phyloP scores from a whole-genome alignment of 768 basidiomycete species.

The Amanita exitialis region DNA sequence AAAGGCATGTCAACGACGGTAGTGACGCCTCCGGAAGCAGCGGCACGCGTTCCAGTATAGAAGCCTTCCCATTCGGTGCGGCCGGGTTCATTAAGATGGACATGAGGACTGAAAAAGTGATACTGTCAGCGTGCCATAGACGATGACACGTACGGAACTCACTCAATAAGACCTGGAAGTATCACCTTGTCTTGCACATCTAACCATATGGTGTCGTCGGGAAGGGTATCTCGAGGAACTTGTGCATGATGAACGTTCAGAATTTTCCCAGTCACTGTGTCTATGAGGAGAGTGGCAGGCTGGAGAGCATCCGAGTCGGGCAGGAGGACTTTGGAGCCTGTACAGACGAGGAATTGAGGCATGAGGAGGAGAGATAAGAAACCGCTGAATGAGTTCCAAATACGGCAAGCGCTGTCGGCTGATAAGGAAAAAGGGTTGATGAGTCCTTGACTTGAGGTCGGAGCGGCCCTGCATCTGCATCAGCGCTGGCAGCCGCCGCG shows the following conservation, averaged over 20 bases:
- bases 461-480: not conserved
- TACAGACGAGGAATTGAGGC: slow-evolving; percentile 23
- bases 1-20: slow-evolving; percentile 97
- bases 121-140: slow-evolving; percentile 4
- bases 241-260: slow-evolving; percentile 29
- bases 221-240: slow-evolving; percentile 20
- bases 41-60: slow-evolving; percentile 83
- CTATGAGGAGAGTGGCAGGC: slow-evolving; percentile 60
- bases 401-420: too few species aligned
- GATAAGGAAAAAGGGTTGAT: too few species aligned
- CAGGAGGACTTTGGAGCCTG: slow-evolving; percentile 48
- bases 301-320: slow-evolving; percentile 34
- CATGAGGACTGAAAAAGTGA: slow-evolving; percentile 54
- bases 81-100: slow-evolving; percentile 91
- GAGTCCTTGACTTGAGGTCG: too few species aligned
- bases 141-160: slow-evolving; percentile 15
- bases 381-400: too few species aligned
- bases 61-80: slow-evolving; percentile 95
- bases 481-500: too few species aligned
- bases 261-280: slow-evolving; percentile 51
- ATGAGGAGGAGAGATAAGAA: not conserved
- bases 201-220: slow-evolving; percentile 28
- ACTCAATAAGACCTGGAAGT: slow-evolving; percentile 81
- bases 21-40: slow-evolving; percentile 90
- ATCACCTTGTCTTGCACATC: slow-evolving; percentile 51